phyloP scores from a whole-genome alignment of 352 stramenopile species.

The Halophytophthora batemanensis region DNA sequence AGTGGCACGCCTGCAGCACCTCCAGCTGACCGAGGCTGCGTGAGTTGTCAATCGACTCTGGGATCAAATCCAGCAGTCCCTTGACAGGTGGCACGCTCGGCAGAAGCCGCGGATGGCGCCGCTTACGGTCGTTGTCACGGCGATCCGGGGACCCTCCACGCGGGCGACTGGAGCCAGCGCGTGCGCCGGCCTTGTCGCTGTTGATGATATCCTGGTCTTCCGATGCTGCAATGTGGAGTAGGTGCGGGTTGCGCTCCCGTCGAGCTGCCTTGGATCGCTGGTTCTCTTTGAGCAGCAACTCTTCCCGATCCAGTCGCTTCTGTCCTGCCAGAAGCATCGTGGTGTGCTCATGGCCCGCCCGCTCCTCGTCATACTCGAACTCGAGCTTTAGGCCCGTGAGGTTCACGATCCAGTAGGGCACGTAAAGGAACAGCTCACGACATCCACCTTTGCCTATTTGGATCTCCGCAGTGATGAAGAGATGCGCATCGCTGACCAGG shows the following conservation, averaged over 20 bases:
- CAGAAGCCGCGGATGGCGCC: constrained; percentile 66
- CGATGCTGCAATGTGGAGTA: constrained; percentile 36
- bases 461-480: constrained; percentile 72
- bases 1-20: constrained; percentile 82
- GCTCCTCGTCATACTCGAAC: constrained; percentile 81
- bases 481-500: constrained; percentile 60
- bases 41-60: constrained; percentile 62
- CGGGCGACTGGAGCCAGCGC: not conserved
- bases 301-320: constrained; percentile 72
- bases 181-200: constrained; percentile 1
- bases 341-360: constrained; percentile 58
- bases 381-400: constrained; percentile 80
- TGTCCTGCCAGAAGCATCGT: constrained; percentile 69
- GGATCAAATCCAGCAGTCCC: constrained; percentile 76
- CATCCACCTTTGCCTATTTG: constrained; percentile 50
- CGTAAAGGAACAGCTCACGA: constrained; percentile 76
- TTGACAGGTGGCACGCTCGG: constrained; percentile 81
- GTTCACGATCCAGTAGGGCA: constrained; percentile 89
- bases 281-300: constrained; percentile 71
- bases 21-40: constrained; percentile 63
- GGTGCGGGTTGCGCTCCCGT: constrained; percentile 53
- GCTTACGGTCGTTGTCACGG: constrained; percentile 40
- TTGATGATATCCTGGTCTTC: constrained; percentile 18
- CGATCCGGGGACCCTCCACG: constrained; percentile 12
- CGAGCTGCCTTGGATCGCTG: constrained; percentile 30